A percentile compares a stretch with the other conserved stretches of the same genome.
Conservation (phyloP, 2,329 filamentous ascomycete genomes). For the Aspergillus ochraceoroseus region DNA sequence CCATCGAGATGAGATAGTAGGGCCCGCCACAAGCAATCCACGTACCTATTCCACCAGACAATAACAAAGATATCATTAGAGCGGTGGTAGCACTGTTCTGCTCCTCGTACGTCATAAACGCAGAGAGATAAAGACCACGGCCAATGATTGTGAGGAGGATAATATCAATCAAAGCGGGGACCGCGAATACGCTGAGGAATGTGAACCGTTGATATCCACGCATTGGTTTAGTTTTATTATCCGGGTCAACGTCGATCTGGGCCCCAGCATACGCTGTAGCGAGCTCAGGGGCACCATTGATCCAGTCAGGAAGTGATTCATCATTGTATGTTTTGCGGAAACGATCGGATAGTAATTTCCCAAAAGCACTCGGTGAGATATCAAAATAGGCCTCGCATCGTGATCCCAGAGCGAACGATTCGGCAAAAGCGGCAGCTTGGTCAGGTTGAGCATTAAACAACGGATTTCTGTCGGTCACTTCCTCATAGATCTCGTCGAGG, state of each 20-base stretch:
- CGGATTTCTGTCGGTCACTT: constrained; percentile 59
- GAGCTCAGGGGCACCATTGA: constrained; percentile 48
- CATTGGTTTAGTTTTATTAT: constrained; percentile 43
- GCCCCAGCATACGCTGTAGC: constrained; percentile 51
- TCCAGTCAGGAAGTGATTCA: constrained; percentile 48
- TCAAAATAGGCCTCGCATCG: constrained; percentile 61
- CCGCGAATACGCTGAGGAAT: constrained; percentile 58
- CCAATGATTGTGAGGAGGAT: constrained; percentile 55
- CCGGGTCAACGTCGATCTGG: constrained; percentile 51
- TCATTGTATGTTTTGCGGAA: constrained; percentile 46
- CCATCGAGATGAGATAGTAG: constrained; percentile 57
- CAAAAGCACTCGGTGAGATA: constrained; percentile 48
- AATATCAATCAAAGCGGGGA: constrained; percentile 60
- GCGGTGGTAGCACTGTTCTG: constrained; percentile 54
- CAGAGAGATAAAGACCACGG: constrained; percentile 58
- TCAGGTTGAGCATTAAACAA: constrained; percentile 58
- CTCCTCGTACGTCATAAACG: constrained; percentile 49
- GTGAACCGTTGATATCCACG: constrained; percentile 51
- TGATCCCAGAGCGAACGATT: constrained; percentile 59
- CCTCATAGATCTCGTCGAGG: constrained; percentile 59
- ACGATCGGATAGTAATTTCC: constrained; percentile 40
- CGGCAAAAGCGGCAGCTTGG: constrained; percentile 60
- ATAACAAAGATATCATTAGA: constrained; percentile 54
- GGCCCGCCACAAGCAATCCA: constrained; percentile 61
- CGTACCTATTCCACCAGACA: constrained; percentile 58